Percentiles rank a stretch among this genome's conserved stretches.
phyloP scores from a whole-genome alignment of 208 protist species.

The Leishmania gerbilli region DNA sequence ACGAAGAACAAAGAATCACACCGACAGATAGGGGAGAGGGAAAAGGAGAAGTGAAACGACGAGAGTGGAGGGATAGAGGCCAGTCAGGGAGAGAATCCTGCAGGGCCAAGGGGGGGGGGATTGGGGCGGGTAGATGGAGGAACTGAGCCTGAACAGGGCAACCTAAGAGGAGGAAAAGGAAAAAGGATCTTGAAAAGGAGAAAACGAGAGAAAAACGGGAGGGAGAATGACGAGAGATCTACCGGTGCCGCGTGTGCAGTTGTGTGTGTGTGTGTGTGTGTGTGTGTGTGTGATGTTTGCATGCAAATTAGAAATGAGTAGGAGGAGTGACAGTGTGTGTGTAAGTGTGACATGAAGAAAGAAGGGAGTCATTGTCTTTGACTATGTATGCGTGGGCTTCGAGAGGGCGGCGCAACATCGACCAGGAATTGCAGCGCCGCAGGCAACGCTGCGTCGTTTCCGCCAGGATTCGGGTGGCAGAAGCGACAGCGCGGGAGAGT shows the following conservation, averaged over 20 bases:
- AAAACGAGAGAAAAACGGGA: not conserved
- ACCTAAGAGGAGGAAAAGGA: not conserved
- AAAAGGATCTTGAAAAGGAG: not conserved
- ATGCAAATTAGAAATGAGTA: not conserved
- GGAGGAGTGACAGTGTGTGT: not conserved
- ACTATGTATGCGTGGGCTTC: conserved; percentile 2
- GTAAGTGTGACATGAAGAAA: not conserved
- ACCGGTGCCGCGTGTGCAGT: not conserved
- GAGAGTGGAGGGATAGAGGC: not conserved
- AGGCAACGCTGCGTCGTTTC: not conserved
- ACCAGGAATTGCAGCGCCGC: not conserved
- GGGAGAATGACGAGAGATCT: not conserved
- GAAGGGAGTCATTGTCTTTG: not conserved
- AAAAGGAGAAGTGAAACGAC: not conserved
- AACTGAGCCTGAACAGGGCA: not conserved
- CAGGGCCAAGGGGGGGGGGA: too few species aligned
- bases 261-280: not conserved
- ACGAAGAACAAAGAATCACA: too few species aligned
- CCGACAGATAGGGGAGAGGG: not conserved
- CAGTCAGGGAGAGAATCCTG: not conserved
- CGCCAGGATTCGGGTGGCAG: not conserved
- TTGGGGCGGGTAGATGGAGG: not conserved
- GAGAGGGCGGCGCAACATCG: not conserved
- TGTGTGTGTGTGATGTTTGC: not conserved
- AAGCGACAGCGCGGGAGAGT: too few species aligned